Conservation (phyloP, 768 basidiomycete genomes). For the Mycena pura region DNA sequence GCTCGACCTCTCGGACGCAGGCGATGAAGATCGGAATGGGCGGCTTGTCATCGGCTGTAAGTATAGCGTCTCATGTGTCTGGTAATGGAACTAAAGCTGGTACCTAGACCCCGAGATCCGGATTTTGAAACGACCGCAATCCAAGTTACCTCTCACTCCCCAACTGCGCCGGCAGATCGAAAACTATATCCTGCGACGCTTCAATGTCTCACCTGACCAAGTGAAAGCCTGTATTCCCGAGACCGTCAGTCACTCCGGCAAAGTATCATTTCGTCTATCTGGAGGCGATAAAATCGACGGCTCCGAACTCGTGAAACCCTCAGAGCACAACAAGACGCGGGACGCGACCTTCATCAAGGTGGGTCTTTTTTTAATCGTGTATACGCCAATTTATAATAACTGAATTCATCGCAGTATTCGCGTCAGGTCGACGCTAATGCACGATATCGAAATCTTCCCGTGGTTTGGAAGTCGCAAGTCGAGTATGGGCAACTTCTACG, state of each 20-base stretch:
- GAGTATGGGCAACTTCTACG: not conserved
- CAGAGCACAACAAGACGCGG: slow-evolving; percentile 3
- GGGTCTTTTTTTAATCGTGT: not conserved
- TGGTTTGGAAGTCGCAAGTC: not conserved
- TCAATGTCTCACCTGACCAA: not conserved
- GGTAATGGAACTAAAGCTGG: no score
- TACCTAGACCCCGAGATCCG: not conserved
- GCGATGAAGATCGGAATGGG: not conserved
- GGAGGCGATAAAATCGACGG: not conserved
- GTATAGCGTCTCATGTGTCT: not conserved
- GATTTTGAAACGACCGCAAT: no score
- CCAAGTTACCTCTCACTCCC: no score
- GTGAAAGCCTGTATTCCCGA: not conserved
- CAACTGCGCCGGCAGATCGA: not conserved
- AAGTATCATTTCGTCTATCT: not conserved
- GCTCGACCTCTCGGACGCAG: not conserved
- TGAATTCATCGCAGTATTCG: not conserved
- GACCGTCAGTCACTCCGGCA: not conserved
- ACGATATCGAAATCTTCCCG: not conserved
- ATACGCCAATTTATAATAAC: not conserved
- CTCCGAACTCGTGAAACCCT: not conserved
- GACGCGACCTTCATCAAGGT: slow-evolving; percentile 10
- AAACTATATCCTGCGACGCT: not conserved
- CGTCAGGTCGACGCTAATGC: not conserved
- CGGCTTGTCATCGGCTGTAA: not conserved